A percentile compares a stretch with the other conserved stretches of the same genome.
Conservation (phyloP, 768 basidiomycete genomes). For the Tylopilus intermedius region DNA sequence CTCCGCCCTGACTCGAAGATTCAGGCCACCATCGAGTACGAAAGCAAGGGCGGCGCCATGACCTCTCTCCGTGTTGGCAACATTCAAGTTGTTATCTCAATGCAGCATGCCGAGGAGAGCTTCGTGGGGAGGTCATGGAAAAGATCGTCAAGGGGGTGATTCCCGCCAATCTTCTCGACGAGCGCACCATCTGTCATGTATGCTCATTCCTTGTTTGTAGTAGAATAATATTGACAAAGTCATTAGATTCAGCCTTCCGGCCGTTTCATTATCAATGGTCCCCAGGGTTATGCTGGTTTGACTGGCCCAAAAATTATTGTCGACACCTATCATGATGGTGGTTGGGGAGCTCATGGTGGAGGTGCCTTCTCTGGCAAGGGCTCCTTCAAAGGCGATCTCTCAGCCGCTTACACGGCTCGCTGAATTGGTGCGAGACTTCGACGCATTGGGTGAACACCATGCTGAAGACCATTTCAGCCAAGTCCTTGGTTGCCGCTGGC, state of each 20-base stretch:
- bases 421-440: conserved; percentile 70
- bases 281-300: conserved; percentile 98
- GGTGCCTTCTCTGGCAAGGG: conserved; percentile 99
- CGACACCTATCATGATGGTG: conserved; percentile 98
- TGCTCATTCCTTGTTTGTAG: conserved; percentile 17
- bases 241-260: conserved; percentile 94
- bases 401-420: conserved; percentile 96
- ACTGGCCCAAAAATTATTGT: conserved; percentile 99
- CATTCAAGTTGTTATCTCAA: conserved; percentile 93
- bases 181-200: conserved; percentile 91
- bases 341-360: conserved; percentile 99
- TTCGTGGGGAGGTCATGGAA: conserved; percentile 84
- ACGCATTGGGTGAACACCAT: background rate
- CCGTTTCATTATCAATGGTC: conserved; percentile 99
- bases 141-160: conserved; percentile 95
- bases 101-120: conserved; percentile 95
- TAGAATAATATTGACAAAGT: conserved; percentile 3
- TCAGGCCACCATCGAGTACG: conserved; percentile 99
- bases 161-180: conserved; percentile 84
- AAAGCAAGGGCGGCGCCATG: conserved; percentile 92
- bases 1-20: conserved; percentile 99
- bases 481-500: conserved; percentile 87
- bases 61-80: conserved; percentile 97
- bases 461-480: conserved; percentile 50
- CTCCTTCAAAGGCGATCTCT: conserved; percentile 98